A percentile compares a stretch with the other conserved stretches of the same genome.
Conservation (phyloP, 2,329 filamentous ascomycete species). For the Colletotrichum truncatum region DNA sequence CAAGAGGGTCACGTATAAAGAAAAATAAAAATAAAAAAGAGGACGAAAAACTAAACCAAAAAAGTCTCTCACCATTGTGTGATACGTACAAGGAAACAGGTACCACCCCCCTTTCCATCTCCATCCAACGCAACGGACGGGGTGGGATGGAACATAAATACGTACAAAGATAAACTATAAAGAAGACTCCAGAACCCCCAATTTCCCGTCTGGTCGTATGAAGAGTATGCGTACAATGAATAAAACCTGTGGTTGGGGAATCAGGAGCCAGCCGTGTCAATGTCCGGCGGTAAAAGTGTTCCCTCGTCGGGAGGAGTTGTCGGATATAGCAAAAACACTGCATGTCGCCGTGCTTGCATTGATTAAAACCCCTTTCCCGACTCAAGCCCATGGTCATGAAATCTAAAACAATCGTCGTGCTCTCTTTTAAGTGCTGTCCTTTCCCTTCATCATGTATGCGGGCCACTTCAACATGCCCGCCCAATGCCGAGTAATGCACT, state of each 20-base stretch:
- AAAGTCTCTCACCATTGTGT: conserved; percentile 6
- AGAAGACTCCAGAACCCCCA: conserved; percentile 4
- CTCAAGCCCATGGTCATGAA: conserved; percentile 25
- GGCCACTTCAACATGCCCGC: not conserved
- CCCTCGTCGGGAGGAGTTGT: conserved; percentile 6
- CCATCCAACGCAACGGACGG: not conserved
- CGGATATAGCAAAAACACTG: not conserved
- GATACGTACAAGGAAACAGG: conserved; percentile 19
- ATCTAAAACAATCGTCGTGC: conserved; percentile 17
- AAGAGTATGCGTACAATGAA: conserved; percentile 24
- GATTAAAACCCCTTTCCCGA: conserved; percentile 7
- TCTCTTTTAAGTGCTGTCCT: conserved; percentile 14
- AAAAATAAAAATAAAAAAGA: not conserved
- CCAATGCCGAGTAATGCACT: not conserved
- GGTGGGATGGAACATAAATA: conserved; percentile 1
- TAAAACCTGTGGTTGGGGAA: conserved; percentile 21
- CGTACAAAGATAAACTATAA: conserved; percentile 12
- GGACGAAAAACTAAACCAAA: not conserved
- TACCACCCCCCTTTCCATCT: not conserved
- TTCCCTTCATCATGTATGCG: not conserved
- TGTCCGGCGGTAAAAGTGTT: conserved; percentile 5
- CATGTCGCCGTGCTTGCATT: not conserved
- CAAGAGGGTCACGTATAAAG: no score
- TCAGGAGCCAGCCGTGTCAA: conserved; percentile 16
- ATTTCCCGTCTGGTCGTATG: conserved; percentile 10